phyloP scores from a whole-genome alignment of 176 grass and related monocot species.

The Triticum urartu region DNA sequence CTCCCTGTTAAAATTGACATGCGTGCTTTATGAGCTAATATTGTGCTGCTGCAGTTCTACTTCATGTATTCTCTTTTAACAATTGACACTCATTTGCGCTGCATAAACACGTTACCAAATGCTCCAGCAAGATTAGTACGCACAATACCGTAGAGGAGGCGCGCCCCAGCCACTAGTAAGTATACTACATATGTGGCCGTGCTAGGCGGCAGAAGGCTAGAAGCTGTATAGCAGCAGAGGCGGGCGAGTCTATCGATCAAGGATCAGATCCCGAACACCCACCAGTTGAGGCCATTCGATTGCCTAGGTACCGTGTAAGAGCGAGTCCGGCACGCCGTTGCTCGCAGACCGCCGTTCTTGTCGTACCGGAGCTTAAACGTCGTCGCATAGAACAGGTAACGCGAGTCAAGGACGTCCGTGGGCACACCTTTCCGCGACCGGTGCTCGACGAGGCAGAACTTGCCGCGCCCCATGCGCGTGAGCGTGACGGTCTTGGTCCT shows the following conservation, averaged over 20 bases:
- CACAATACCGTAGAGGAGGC: too few species aligned
- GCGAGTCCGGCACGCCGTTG: background rate
- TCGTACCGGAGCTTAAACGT: background rate
- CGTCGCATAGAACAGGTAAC: background rate
- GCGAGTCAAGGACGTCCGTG: background rate
- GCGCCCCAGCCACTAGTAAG: too few species aligned
- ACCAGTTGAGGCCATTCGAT: background rate
- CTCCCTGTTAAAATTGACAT: too few species aligned
- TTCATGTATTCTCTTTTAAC: too few species aligned
- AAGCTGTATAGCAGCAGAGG: too few species aligned
- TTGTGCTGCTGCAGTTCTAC: too few species aligned
- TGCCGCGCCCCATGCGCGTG: background rate
- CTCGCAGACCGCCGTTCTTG: background rate
- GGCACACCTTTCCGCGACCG: background rate
- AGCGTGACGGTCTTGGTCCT: background rate
- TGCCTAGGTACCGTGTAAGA: background rate
- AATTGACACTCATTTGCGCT: too few species aligned
- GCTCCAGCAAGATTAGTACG: too few species aligned
- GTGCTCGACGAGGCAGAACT: constrained; percentile 2
- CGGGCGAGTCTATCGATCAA: background rate
- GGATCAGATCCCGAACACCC: background rate
- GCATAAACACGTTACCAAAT: too few species aligned
- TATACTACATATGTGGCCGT: too few species aligned
- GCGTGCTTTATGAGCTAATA: too few species aligned
- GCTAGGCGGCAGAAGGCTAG: too few species aligned